These are phyloP conservation scores for Haberlea rhodopensis DNA, from an alignment of 257 asterid genomes.

Conservation along the genomic window DNA sequence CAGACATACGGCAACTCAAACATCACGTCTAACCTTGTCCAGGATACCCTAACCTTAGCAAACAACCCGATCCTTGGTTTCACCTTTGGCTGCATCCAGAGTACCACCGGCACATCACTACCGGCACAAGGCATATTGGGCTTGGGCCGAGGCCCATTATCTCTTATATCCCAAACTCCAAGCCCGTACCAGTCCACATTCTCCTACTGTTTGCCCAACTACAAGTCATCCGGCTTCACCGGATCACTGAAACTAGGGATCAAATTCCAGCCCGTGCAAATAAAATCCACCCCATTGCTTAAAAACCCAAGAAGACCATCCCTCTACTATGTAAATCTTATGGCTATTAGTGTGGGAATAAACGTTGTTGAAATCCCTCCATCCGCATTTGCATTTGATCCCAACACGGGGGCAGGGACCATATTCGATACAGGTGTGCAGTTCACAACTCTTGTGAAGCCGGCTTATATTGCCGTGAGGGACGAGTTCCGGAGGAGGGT, in stretches of 20 bases:
- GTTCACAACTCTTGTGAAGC: slow-evolving; percentile 48
- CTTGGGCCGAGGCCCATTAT: slow-evolving; percentile 73
- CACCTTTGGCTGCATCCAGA: slow-evolving; percentile 70
- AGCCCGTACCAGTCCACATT: slow-evolving; percentile 59
- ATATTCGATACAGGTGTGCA: slow-evolving; percentile 68
- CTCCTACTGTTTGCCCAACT: slow-evolving; percentile 85
- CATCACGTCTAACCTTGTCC: slow-evolving; percentile 45
- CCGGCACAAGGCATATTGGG: slow-evolving; percentile 79
- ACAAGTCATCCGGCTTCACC: slow-evolving; percentile 52
- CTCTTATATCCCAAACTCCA: slow-evolving; percentile 53
- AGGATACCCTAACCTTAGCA: slow-evolving; percentile 59
- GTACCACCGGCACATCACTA: slow-evolving; percentile 48
- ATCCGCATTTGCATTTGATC: slow-evolving; percentile 54
- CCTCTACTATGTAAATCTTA: slow-evolving; percentile 62
- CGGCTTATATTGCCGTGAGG: slow-evolving; percentile 55
- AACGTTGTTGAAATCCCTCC: slow-evolving; percentile 51
- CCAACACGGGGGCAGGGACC: slow-evolving; percentile 73
- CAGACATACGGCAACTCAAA: slow-evolving; percentile 65
- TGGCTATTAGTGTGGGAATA: slow-evolving; percentile 59
- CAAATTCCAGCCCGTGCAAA: slow-evolving; percentile 56
- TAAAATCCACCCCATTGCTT: slow-evolving; percentile 61
- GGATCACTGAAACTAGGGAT: slow-evolving; percentile 79
- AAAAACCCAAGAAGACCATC: slow-evolving; percentile 77
- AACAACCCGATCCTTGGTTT: slow-evolving; percentile 45
- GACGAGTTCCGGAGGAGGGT: slow-evolving; percentile 59